phyloP scores from a whole-genome alignment of 2,329 filamentous ascomycete species.

The Cercospora canescens region DNA sequence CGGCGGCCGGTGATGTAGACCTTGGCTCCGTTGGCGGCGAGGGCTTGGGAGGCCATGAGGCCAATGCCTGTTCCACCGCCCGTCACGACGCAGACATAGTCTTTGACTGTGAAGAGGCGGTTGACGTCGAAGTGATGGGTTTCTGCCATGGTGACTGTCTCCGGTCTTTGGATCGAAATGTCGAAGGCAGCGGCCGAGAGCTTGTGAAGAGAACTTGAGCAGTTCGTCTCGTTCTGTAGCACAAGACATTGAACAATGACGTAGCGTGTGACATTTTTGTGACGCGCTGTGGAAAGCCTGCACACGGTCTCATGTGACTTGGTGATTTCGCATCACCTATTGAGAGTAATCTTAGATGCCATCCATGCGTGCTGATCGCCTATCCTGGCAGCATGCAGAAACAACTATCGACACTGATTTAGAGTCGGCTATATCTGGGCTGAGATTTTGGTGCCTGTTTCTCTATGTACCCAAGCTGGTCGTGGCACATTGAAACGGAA shows the following conservation, averaged over 20 bases:
- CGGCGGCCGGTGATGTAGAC: conserved; percentile 62
- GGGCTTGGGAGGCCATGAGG: conserved; percentile 60
- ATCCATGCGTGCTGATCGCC: neutral
- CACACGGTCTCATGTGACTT: neutral
- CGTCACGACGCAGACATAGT: conserved; percentile 59
- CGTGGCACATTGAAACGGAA: no score
- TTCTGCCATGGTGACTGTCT: conserved; percentile 41
- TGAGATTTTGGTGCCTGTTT: neutral
- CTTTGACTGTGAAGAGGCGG: conserved; percentile 57
- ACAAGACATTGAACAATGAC: neutral
- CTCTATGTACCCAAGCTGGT: neutral
- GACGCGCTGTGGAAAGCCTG: neutral
- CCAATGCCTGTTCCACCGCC: conserved; percentile 60
- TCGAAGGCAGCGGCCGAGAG: neutral
- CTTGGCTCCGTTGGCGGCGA: conserved; percentile 61
- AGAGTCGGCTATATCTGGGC: neutral
- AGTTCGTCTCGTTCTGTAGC: neutral
- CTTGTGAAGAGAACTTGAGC: neutral
- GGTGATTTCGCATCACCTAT: neutral
- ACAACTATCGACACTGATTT: no score
- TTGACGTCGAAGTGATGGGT: conserved; percentile 50
- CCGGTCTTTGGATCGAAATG: neutral
- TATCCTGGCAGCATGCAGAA: no score
- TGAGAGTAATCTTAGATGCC: neutral
- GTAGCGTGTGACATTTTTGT: conserved; percentile 3